Conservation (phyloP, 768 basidiomycete species). For the Lactarius hengduanensis region DNA sequence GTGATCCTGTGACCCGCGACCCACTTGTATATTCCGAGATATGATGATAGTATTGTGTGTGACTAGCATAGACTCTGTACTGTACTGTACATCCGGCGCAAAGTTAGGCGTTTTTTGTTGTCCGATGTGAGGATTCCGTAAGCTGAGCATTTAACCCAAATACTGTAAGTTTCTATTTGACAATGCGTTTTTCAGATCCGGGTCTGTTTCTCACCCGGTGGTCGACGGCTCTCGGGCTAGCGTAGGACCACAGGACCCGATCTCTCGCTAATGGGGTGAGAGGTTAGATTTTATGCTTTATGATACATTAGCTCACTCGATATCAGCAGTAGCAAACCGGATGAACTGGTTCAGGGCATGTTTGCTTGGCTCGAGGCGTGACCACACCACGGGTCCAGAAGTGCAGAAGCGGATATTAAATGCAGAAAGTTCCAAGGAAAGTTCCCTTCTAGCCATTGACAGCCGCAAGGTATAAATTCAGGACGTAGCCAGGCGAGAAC, state of each 20-base stretch:
- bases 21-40: too few species aligned
- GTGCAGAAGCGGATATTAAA: slow-evolving; percentile 3
- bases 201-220: not conserved
- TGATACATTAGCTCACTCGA: not conserved
- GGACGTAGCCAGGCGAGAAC: not conserved
- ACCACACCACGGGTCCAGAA: not conserved
- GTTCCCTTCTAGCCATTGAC: slow-evolving; percentile 15
- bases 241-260: not conserved
- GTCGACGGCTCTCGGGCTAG: not conserved
- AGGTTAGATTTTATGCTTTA: not conserved
- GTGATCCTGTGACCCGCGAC: too few species aligned
- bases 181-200: not conserved
- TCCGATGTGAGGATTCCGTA: not conserved
- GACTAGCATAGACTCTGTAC: too few species aligned
- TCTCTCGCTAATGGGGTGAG: not conserved
- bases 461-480: slow-evolving; percentile 5
- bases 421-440: slow-evolving; percentile 18
- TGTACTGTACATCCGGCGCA: too few species aligned
- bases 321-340: not conserved
- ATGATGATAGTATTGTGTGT: too few species aligned
- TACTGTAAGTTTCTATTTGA: not conserved
- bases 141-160: not conserved
- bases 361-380: slow-evolving; percentile 1
- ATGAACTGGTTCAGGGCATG: not conserved
- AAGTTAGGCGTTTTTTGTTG: too few species aligned